phyloP scores from a whole-genome alignment of 768 basidiomycete genomes.

The Tricholoma flavovirens region DNA sequence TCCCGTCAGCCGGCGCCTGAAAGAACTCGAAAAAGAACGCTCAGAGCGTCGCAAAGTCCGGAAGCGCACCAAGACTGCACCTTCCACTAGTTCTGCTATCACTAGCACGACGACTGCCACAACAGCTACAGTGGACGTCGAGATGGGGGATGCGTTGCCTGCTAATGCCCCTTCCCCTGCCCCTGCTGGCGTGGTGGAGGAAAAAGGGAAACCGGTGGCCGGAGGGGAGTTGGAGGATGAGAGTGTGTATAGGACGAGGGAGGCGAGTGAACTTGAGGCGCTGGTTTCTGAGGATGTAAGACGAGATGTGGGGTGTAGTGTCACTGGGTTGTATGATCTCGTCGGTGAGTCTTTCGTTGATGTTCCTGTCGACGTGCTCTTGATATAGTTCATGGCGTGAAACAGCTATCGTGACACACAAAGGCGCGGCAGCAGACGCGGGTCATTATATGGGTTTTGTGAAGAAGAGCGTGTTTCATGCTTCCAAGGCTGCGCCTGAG shows the following conservation, averaged over 20 bases:
- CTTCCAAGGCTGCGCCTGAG: constrained; percentile 22
- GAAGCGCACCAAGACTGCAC: constrained; percentile 56
- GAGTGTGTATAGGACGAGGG: constrained; percentile 52
- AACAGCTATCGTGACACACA: constrained; percentile 91
- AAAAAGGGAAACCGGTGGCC: constrained; percentile 23
- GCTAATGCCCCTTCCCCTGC: constrained; percentile 12
- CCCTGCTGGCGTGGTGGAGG: constrained; percentile 17
- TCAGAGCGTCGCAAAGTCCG: constrained; percentile 77
- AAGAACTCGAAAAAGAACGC: constrained; percentile 80
- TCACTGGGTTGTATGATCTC: constrained; percentile 85
- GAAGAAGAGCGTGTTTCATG: constrained; percentile 68
- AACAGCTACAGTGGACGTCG: constrained; percentile 34
- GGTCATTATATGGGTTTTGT: constrained; percentile 96
- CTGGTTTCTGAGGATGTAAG: constrained; percentile 61
- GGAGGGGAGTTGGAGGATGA: constrained; percentile 62
- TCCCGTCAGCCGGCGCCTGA: constrained; percentile 66
- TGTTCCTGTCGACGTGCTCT: not conserved
- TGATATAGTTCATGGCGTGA: not conserved
- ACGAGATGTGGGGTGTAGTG: constrained; percentile 66
- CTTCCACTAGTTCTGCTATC: constrained; percentile 15
- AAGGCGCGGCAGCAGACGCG: constrained; percentile 90
- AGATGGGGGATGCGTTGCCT: constrained; percentile 36
- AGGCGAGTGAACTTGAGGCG: constrained; percentile 56
- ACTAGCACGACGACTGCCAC: constrained; percentile 19
- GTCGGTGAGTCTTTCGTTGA: constrained; percentile 52